phyloP scores from a whole-genome alignment of 2,329 filamentous ascomycete species.

The Ambrosiella xylebori region DNA sequence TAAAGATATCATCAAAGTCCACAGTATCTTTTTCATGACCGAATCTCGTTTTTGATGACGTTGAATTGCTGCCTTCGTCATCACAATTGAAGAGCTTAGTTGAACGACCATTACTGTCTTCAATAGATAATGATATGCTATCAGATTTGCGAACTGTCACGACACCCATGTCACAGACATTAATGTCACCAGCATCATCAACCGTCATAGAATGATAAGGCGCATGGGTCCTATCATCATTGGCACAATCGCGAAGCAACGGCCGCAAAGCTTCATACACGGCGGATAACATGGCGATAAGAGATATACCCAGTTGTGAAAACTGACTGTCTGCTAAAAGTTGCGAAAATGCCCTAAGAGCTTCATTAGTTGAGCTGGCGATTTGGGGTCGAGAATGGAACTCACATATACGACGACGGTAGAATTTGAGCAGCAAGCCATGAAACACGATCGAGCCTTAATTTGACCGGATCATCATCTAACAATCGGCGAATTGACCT shows the following conservation, averaged over 20 bases:
- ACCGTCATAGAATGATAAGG: not conserved
- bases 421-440: slow-evolving; percentile 20
- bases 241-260: not conserved
- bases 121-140: not conserved
- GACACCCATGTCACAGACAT: not conserved
- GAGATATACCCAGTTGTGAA: slow-evolving; percentile 50
- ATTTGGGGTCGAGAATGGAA: not conserved
- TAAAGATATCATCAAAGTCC: slow-evolving; percentile 1
- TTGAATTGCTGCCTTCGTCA: not conserved
- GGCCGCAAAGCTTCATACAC: slow-evolving; percentile 18
- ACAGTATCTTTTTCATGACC: not conserved
- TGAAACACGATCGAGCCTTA: slow-evolving; percentile 13
- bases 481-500: slow-evolving; percentile 42
- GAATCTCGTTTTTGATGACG: not conserved
- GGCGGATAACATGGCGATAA: slow-evolving; percentile 47
- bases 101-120: not conserved
- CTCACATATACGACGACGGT: slow-evolving; percentile 23
- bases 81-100: no score
- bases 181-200: not conserved
- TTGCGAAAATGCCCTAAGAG: slow-evolving; percentile 45
- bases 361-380: slow-evolving; percentile 1
- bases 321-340: slow-evolving; percentile 57
- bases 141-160: not conserved
- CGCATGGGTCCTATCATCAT: not conserved
- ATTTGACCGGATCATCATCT: slow-evolving; percentile 17